Conservation (phyloP, 257 asterid species). For the Fraxinus pennsylvanica region DNA sequence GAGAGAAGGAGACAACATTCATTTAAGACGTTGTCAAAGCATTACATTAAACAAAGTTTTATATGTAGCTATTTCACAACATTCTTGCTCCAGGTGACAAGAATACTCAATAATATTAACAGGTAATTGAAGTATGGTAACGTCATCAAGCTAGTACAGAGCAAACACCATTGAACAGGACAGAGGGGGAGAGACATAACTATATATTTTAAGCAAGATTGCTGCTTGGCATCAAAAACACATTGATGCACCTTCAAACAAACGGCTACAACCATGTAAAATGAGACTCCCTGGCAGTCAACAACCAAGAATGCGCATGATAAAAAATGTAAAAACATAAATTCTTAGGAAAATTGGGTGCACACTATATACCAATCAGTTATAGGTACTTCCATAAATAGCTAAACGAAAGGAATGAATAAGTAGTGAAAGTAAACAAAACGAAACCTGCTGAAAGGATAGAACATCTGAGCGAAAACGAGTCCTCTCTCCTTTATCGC, state of each 20-base stretch:
- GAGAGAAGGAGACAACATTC: background rate
- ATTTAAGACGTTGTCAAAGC: background rate
- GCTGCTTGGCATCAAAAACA: constrained; percentile 1
- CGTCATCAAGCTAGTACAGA: constrained; percentile 5
- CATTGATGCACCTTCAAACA: background rate
- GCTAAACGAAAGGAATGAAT: background rate
- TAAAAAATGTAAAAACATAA: background rate
- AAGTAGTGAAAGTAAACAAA: constrained; percentile 14
- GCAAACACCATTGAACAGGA: constrained; percentile 1
- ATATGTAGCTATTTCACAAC: background rate
- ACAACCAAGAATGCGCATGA: constrained; percentile 6
- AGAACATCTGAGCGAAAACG: constrained; percentile 88
- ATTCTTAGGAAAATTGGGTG: background rate
- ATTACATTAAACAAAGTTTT: background rate
- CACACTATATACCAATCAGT: background rate
- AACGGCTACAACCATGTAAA: constrained; percentile 11
- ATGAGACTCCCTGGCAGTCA: constrained; percentile 3
- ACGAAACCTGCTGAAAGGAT: constrained; percentile 83
- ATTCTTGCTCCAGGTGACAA: background rate
- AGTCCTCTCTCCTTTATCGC: constrained; percentile 95
- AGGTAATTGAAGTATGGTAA: background rate
- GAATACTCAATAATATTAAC: background rate
- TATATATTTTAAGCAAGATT: constrained; percentile 10
- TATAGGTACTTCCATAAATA: background rate
- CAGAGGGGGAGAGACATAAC: background rate